Conservation (phyloP, 2,329 filamentous ascomycete species). For the Penicillium polonicum region DNA sequence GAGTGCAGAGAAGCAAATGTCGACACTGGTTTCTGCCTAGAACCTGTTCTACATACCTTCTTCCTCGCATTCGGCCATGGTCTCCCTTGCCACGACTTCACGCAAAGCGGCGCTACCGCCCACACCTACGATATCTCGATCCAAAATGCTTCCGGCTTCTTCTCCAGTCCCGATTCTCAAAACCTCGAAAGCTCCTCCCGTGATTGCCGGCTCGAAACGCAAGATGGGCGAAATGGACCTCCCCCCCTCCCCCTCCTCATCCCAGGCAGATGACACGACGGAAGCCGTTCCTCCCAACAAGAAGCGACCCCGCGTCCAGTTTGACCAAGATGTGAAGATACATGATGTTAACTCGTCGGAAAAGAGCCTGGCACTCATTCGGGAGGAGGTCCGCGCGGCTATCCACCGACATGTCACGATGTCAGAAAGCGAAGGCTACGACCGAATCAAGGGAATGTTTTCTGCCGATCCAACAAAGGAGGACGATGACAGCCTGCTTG, state of each 20-base stretch:
- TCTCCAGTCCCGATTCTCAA: slow-evolving; percentile 40
- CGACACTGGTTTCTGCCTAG: slow-evolving; percentile 10
- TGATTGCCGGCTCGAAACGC: slow-evolving; percentile 35
- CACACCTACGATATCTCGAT: slow-evolving; percentile 23
- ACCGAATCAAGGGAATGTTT: slow-evolving; percentile 56
- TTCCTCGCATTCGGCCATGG: slow-evolving; percentile 30
- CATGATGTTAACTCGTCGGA: slow-evolving; percentile 39
- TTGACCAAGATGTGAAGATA: slow-evolving; percentile 41
- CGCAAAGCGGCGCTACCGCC: slow-evolving; percentile 28
- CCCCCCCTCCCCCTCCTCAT: slow-evolving; percentile 33
- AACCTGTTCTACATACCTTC: slow-evolving; percentile 2
- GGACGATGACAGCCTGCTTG: slow-evolving; percentile 33
- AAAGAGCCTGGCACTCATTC: slow-evolving; percentile 58
- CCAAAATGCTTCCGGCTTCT: slow-evolving; percentile 35
- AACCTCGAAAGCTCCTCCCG: slow-evolving; percentile 30
- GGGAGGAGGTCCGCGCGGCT: slow-evolving; percentile 61
- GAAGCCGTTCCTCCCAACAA: slow-evolving; percentile 33
- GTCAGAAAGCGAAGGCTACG: slow-evolving; percentile 57
- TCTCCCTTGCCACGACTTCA: slow-evolving; percentile 33
- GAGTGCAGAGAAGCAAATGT: slow-evolving; percentile 25
- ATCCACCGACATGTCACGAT: slow-evolving; percentile 53
- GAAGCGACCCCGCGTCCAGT: slow-evolving; percentile 46
- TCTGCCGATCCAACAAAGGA: slow-evolving; percentile 46
- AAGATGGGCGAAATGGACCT: slow-evolving; percentile 39
- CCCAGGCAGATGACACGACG: slow-evolving; percentile 28